Evolutionary conservation across 2,329 filamentous ascomycete species (phyloP), one percentile per base, ranked within the genome.

Genomic region (Hymenoscyphus albidus): DNA sequence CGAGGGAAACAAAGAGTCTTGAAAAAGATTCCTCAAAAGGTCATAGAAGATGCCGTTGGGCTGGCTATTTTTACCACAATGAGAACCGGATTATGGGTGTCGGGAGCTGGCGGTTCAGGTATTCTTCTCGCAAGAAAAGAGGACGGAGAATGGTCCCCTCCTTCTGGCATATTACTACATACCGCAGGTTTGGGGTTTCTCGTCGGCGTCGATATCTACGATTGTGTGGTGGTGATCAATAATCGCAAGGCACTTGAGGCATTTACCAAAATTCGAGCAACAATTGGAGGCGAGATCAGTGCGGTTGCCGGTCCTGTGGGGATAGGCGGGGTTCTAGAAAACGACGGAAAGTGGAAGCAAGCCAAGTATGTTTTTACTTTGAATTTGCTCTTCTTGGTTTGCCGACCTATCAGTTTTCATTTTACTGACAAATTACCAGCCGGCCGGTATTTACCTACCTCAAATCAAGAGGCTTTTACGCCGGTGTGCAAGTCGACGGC

Each of bases 31-130:
- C 94, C 94, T 0, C 81, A 88, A 64, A 85, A 89, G 73, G 92
- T 97, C 64, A 92, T 98, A 71, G 87, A 91, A 74, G 91, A 95
- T 78, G 93, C 93, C 35, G 92, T 94, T 70, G 94, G 92, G 12
- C 84, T 98, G 64, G 93, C 92, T 62, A 91, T 98, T 70, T 97
- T 97, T 79, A 97, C 93, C 0, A 96, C 92, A 38, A 96, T 97
- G 92, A 88, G 94, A 65, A 94, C 92, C 14, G 94, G 94, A 13
- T 80, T 97, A 39, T 97, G 93, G 91, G 83, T 96, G 71, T 94
- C 91, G 57, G 94, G 94, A 57, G 93, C 93, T 16, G 93, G 93
- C 35, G 94, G 94, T 48, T 94, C 92, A 64, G 94, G 94, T 60
- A 85, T 98, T 48, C 82, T 98, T 48, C 87, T 97, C 65, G 93